Evolutionary conservation across 2,329 filamentous ascomycete species (phyloP).

Genomic region (Phaeoacremonium minimum): DNA sequence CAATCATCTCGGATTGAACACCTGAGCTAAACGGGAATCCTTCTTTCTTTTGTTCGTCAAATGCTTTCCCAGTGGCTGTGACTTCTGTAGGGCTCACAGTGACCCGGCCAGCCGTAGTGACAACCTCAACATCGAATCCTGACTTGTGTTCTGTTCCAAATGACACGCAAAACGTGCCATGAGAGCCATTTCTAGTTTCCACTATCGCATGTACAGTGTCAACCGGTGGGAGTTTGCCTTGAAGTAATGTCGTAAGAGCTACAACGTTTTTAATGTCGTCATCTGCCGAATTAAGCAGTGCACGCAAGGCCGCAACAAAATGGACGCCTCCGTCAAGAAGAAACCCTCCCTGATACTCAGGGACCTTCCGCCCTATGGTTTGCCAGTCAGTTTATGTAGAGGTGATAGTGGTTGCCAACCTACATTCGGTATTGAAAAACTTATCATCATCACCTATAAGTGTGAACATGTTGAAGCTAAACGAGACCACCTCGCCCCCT

Average conservation of each 20-base stretch:
- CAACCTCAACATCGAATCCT: constrained; percentile 16
- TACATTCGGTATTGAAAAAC: constrained; percentile 45
- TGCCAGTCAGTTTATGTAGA: constrained; percentile 22
- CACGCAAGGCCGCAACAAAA: constrained; percentile 58
- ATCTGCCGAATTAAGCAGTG: constrained; percentile 46
- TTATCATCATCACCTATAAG: constrained; percentile 37
- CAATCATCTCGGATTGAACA: constrained; percentile 22
- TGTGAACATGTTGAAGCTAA: constrained; percentile 35
- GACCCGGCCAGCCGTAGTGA: constrained; percentile 21
- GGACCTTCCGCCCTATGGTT: constrained; percentile 56
- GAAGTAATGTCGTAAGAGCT: constrained; percentile 51
- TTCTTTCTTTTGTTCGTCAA: constrained; percentile 11
- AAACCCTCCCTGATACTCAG: constrained; percentile 71
- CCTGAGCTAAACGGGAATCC: constrained; percentile 15
- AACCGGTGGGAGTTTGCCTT: constrained; percentile 56
- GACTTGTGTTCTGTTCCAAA: constrained; percentile 25
- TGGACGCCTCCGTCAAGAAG: constrained; percentile 74
- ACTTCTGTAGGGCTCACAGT: constrained; percentile 15
- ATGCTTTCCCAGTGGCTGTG: constrained; percentile 7
- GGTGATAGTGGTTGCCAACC: constrained; percentile 5
- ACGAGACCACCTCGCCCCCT: constrained; percentile 23
- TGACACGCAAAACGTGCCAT: constrained; percentile 18
- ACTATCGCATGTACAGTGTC: constrained; percentile 54
- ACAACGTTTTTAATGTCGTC: constrained; percentile 41
- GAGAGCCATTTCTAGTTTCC: constrained; percentile 16